These are phyloP conservation scores for Agrocybe pediades DNA, from an alignment of 768 basidiomycete genomes.

Conservation along the genomic window DNA sequence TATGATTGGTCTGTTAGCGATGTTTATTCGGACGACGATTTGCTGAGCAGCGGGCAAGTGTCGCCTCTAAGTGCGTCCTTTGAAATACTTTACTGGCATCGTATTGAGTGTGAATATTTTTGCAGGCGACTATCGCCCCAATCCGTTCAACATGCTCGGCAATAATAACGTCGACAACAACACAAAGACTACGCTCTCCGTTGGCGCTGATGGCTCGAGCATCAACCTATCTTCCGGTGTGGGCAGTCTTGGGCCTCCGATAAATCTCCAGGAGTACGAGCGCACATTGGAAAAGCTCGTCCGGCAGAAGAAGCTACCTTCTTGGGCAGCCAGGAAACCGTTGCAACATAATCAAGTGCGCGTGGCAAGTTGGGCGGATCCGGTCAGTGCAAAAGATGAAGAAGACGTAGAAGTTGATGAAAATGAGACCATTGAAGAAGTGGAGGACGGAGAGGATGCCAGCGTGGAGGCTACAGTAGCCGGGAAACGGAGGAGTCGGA, in stretches of 20 bases:
- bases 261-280: slow-evolving; percentile 29
- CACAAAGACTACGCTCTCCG: neutral
- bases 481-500: slow-evolving; percentile 5
- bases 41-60: slow-evolving; percentile 77
- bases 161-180: slow-evolving; percentile 1
- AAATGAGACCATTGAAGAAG: slow-evolving; percentile 21
- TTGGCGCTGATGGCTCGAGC: slow-evolving; percentile 29
- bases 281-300: slow-evolving; percentile 34
- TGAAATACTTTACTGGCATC: slow-evolving; percentile 7
- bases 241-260: neutral
- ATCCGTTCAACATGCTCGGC: slow-evolving; percentile 26
- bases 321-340: slow-evolving; percentile 31
- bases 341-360: slow-evolving; percentile 35
- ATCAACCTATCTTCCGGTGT: slow-evolving; percentile 18
- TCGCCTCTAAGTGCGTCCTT: slow-evolving; percentile 65
- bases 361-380: slow-evolving; percentile 58
- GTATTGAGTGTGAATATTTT: slow-evolving; percentile 9
- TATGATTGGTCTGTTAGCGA: slow-evolving; percentile 22
- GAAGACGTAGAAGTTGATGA: slow-evolving; percentile 31
- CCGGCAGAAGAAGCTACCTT: slow-evolving; percentile 39
- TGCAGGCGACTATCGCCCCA: slow-evolving; percentile 31
- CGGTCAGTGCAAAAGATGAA: slow-evolving; percentile 33
- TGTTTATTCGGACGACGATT: slow-evolving; percentile 53
- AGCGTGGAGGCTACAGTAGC: neutral
- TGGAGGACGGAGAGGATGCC: neutral